Evolutionary conservation across 176 grass and related monocot species (phyloP), one percentile per base, ranked within the genome.

Genomic region (Eragrostis curvula): DNA sequence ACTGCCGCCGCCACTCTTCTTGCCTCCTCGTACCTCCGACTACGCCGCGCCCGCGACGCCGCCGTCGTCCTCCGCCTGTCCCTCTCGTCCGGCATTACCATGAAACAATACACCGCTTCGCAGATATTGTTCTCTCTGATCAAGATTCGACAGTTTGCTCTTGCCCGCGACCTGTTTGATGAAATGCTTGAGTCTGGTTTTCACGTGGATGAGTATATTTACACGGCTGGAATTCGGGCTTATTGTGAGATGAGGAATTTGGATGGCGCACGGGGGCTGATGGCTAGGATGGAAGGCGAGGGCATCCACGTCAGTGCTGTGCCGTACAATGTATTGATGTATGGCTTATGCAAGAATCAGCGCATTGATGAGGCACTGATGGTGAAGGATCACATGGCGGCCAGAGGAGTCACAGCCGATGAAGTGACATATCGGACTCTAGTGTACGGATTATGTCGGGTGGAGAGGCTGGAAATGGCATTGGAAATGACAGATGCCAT

Each of bases 291-390:
- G 91, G 91, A 92, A 59, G 39, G 70, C 24, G 60, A 87, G 42
- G 74, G 81, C 16, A 28, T 89, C 65, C 77, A 85, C 72, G 53
- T n/a, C 42, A 92, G 84, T 12, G 79, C 79, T 5, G 83, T 92
- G 68, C 79, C 91, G 9, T 97, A 94, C 71, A 97, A 97, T 84
- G 85, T 89, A 58, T 67, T 97, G 85, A 90, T 94, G 28, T 93
- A 94, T 68, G 91, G 94, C 8, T 46, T 92, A 32, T 83, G 91
- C 79, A 97, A 79, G 85, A 88, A 89, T 47, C 29, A 59, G n/a
- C 23, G 24, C 9, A 85, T 82, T 44, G 76, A 30, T n/a, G 72
- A 97, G 66, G 94, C 91, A 45, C 32, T 88, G 57, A 81, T 80
- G 75, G 71, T 94, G 50, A 90, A 86, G 71, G 70, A 90, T 25